Base-by-base conservation (phyloP, 2,329 filamentous ascomycete genomes). In the Scorias spongiosa region DNA sequence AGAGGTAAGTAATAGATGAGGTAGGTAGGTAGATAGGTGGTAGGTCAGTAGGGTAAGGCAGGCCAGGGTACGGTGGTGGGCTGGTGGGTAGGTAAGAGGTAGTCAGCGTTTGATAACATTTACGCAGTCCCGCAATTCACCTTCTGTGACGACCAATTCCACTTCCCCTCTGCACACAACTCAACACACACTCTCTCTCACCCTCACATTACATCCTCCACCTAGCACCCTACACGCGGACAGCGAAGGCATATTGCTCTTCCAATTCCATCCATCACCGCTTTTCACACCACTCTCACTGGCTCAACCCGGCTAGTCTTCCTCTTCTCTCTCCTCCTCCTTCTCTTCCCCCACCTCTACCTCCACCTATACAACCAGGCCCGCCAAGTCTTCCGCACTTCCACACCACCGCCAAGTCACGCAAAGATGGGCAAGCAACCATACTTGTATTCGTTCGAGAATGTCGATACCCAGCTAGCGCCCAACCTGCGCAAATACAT, bases 401-500 rank as follows among this genome's bases (percentile, higher is more conserved):
- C 17, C 7, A 44, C 41, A 40, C 38, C 36, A 44, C 20, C 20
- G 20, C 20, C 20, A 26, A 26, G 20, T 26, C 20, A 26, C 20
- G 20, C 46, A 44, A 57, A 34, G 44, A 63, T 63, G 61, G 57
- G 58, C 40, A 55, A 58, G 41, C 57, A 58, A 46, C 55, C 75
- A 52, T 76, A 73, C 54, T 81, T 98, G 57, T 93, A 84, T 72
- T 78, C 83, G 53, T 96, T 93, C 66, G 67, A 78, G 50, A 72
- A 72, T 14, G 69, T 91, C 65, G 68, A 78, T 53, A 72, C 72
- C 63, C 70, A 76, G 47, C 79, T 98, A 53, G 84, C 87, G 15
- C 68, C 74, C 30, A 80, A 81, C 51, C 76, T 98, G 54, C 82
- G 88, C 59, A 69, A 76, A 54, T 95, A 93, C 66, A 71, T 96